Evolutionary conservation across 1,284 basidiomycete genomes (phyloP).

Genomic region (Trametes polyzona): DNA sequence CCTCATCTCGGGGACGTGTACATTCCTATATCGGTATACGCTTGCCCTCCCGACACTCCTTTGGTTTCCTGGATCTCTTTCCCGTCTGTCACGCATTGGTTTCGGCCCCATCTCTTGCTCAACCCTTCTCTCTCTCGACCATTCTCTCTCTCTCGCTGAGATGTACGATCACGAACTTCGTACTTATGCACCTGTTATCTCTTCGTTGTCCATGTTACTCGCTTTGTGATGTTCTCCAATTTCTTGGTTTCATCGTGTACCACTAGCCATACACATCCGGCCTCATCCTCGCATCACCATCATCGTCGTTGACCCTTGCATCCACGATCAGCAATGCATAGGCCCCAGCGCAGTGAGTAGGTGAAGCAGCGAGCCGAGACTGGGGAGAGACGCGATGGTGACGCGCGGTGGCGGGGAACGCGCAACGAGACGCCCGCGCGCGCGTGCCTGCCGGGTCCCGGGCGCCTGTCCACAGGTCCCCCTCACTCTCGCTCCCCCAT

Average conservation of each 20-base stretch:
- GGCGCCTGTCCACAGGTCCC: background rate
- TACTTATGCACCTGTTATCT: constrained; percentile 9
- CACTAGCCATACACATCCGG: constrained; percentile 3
- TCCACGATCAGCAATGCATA: background rate
- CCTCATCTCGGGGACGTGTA: constrained; percentile 17
- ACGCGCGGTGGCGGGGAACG: constrained; percentile 14
- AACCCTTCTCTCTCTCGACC: background rate
- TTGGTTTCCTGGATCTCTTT: constrained; percentile 7
- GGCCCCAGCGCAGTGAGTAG: background rate
- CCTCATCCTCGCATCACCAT: no score
- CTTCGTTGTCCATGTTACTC: constrained; percentile 16
- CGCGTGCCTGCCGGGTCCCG: background rate
- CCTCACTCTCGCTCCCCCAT: constrained; percentile 40
- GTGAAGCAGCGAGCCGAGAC: background rate
- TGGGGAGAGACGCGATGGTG: constrained; percentile 14
- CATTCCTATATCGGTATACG: constrained; percentile 27
- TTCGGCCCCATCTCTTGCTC: background rate
- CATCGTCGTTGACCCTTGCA: no score
- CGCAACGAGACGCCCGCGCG: no score
- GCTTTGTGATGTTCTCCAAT: constrained; percentile 1
- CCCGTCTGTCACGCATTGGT: background rate
- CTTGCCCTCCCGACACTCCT: constrained; percentile 22
- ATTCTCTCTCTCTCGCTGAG: no score
- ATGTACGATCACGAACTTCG: constrained; percentile 22
- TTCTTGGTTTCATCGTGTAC: constrained; percentile 7